Evolutionary conservation across 2,329 filamentous ascomycete genomes (phyloP).

Genomic region (Hypoxylon sp.): DNA sequence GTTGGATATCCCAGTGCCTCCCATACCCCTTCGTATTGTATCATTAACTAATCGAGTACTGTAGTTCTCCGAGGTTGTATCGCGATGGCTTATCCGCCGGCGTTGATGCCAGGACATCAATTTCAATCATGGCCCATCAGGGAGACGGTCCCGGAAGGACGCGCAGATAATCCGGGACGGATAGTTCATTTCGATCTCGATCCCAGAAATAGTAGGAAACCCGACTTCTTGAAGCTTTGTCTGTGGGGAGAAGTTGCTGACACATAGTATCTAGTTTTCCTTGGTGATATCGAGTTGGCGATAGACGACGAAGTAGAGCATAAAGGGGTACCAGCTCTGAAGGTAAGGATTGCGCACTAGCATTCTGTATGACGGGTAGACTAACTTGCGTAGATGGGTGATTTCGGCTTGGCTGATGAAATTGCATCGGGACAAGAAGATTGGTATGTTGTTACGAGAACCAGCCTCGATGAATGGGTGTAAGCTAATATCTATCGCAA

Average conservation of each 20-base stretch:
- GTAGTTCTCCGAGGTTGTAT: constrained; percentile 1
- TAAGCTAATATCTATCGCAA: background rate
- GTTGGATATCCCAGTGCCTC: background rate
- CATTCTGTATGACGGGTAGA: background rate
- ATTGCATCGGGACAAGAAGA: background rate
- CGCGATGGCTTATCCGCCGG: background rate
- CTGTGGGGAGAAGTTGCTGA: background rate
- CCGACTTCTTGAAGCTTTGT: background rate
- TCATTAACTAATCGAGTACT: background rate
- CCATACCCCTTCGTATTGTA: background rate
- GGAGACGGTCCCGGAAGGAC: background rate
- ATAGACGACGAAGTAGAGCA: background rate
- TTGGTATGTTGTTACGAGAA: background rate
- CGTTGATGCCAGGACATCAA: background rate
- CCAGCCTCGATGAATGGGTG: background rate
- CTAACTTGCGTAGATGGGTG: background rate
- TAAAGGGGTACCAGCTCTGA: background rate
- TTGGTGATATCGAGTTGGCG: background rate
- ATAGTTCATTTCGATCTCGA: constrained; percentile 46
- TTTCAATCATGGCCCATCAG: background rate
- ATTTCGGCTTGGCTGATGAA: background rate
- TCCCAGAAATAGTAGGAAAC: constrained; percentile 27
- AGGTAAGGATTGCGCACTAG: background rate
- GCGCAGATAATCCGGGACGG: constrained; percentile 7
- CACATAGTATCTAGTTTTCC: background rate